phyloP scores from a whole-genome alignment of 768 basidiomycete species.

The Russula sp. region DNA sequence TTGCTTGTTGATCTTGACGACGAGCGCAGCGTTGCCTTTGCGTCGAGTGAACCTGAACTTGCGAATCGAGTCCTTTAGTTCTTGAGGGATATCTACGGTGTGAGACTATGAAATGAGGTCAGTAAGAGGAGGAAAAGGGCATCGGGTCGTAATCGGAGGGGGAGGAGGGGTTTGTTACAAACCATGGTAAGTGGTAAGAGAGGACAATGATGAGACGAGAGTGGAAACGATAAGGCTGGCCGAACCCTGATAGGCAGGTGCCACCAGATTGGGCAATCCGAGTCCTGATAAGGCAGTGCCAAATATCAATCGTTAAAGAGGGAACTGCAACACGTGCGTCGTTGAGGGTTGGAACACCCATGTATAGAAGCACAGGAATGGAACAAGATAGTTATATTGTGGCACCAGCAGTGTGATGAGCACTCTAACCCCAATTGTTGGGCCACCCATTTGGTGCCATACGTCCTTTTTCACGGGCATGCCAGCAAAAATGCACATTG shows the following conservation, averaged over 20 bases:
- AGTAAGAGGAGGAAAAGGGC: background rate
- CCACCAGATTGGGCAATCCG: background rate
- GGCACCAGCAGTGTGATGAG: too few species aligned
- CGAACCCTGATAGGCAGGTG: background rate
- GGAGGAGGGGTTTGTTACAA: constrained; percentile 12
- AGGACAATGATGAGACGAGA: background rate
- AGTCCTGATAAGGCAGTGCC: background rate
- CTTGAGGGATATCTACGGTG: constrained; percentile 84
- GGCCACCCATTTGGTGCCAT: too few species aligned
- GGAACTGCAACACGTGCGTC: too few species aligned
- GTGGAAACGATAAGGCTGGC: background rate
- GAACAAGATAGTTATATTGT: too few species aligned
- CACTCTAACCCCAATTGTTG: too few species aligned
- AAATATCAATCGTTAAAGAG: too few species aligned
- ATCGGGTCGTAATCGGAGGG: background rate
- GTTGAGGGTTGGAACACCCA: too few species aligned
- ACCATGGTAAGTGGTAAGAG: constrained; percentile 23
- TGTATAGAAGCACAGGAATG: too few species aligned
- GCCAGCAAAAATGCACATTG: background rate
- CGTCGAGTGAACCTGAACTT: constrained; percentile 77
- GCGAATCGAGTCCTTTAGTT: constrained; percentile 72
- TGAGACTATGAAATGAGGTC: constrained; percentile 44
- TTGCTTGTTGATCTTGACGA: constrained; percentile 89
- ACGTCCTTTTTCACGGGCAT: background rate
- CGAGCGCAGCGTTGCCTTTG: constrained; percentile 67